A percentile compares a stretch with the other conserved stretches of the same genome.
These are phyloP conservation scores for Boletellus dicymbophilus DNA, from an alignment of 1,284 basidiomycete genomes.

Conservation along the genomic window DNA sequence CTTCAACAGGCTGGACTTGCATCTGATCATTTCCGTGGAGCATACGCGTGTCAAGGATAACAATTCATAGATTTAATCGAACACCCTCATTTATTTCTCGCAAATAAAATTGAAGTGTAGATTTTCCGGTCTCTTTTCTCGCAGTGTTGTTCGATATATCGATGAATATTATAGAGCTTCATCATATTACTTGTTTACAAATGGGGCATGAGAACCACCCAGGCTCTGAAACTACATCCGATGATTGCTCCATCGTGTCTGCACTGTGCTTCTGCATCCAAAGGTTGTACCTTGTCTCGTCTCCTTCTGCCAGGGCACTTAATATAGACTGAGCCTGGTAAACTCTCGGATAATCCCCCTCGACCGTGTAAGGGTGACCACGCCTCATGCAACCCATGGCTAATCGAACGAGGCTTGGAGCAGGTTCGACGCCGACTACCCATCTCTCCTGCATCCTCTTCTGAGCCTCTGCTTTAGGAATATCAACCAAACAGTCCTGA, in stretches of 20 bases:
- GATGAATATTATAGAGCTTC: too few relatives aligned
- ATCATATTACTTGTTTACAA: neutral
- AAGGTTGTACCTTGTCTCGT: neutral
- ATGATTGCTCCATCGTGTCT: neutral
- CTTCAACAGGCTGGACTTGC: too few relatives aligned
- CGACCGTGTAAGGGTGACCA: neutral
- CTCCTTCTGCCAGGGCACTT: slow-evolving; percentile 1
- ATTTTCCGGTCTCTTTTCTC: too few relatives aligned
- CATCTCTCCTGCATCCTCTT: neutral
- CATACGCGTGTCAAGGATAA: too few relatives aligned
- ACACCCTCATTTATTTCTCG: too few relatives aligned
- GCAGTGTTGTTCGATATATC: too few relatives aligned
- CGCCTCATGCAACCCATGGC: slow-evolving; percentile 3
- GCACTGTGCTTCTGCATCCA: neutral
- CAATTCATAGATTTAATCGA: too few relatives aligned
- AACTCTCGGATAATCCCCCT: neutral
- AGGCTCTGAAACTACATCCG: neutral
- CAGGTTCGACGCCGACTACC: neutral
- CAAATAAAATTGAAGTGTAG: too few relatives aligned
- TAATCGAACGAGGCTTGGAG: neutral
- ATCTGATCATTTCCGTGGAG: too few relatives aligned
- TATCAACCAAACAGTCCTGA: neutral
- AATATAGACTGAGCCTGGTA: slow-evolving; percentile 14
- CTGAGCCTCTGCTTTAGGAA: neutral
- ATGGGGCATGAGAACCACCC: neutral